A percentile compares a stretch with the other conserved stretches of the same genome.
These are phyloP conservation scores for Pseudotsuga menziesii DNA, from an alignment of 75 land plant species.

Conservation along the genomic window DNA sequence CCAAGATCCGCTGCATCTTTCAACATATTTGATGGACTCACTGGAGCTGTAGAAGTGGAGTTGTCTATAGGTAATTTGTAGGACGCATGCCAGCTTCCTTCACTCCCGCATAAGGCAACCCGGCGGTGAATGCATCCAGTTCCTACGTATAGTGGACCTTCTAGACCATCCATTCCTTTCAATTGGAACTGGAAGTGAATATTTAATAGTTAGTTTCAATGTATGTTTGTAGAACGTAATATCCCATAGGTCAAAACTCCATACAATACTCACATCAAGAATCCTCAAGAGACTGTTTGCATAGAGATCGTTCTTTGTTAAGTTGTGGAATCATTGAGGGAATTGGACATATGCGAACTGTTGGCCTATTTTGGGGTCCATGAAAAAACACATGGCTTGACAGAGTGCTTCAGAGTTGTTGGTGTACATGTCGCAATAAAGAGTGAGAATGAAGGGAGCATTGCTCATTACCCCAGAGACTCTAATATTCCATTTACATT, in stretches of 20 bases:
- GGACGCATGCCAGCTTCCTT: not conserved
- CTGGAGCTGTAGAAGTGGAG: not conserved
- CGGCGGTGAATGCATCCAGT: slow-evolving; percentile 25
- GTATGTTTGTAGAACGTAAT: too few species aligned
- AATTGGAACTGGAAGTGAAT: slow-evolving; percentile 16
- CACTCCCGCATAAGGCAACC: slow-evolving; percentile 8
- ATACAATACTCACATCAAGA: slow-evolving; percentile 16
- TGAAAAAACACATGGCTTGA: slow-evolving; percentile 31
- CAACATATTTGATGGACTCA: slow-evolving; percentile 6
- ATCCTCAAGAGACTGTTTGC: slow-evolving; percentile 15
- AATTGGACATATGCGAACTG: slow-evolving; percentile 33
- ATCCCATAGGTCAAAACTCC: too few species aligned
- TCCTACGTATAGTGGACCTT: slow-evolving; percentile 28
- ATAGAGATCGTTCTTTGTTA: slow-evolving; percentile 31
- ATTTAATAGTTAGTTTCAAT: not conserved
- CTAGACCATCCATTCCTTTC: slow-evolving; percentile 14
- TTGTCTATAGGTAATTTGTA: too few species aligned
- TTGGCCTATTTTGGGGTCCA: slow-evolving; percentile 19
- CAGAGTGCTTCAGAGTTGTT: slow-evolving; percentile 34
- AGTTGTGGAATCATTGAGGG: slow-evolving; percentile 31
- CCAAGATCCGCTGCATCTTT: slow-evolving; percentile 6
- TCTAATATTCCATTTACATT: slow-evolving; percentile 7
- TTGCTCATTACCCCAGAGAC: slow-evolving; percentile 31
- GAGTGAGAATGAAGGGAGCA: slow-evolving; percentile 33
- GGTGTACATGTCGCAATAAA: slow-evolving; percentile 34